Percentiles rank a stretch among this genome's conserved stretches.
These are phyloP conservation scores for Cnidoscolus chayamansa DNA, from an alignment of 441 rosid species.

Conservation along the genomic window DNA sequence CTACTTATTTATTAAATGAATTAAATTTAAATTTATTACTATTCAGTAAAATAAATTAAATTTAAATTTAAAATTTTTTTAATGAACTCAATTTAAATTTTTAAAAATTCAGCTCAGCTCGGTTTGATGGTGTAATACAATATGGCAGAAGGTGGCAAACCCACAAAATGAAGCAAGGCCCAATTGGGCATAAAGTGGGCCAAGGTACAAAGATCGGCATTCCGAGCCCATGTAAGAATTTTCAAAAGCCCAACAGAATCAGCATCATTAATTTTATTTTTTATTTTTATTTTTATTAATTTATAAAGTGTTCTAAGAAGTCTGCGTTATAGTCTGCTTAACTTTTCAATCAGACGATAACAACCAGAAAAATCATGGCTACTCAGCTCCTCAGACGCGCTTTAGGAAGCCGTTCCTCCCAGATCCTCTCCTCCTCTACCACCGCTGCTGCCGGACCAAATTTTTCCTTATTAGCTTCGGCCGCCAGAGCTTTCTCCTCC, in stretches of 20 bases:
- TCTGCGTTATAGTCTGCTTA: conserved; percentile 6
- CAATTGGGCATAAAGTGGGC: background rate
- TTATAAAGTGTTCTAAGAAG: background rate
- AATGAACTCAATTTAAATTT: too few species aligned
- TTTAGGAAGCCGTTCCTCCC: conserved; percentile 42
- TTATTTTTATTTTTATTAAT: too few species aligned
- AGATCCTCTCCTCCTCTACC: conserved; percentile 39
- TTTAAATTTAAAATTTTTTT: too few species aligned
- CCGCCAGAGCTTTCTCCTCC: conserved; percentile 48
- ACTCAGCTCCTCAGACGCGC: conserved; percentile 57
- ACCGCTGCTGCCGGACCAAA: conserved; percentile 17
- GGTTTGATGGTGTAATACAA: too few species aligned
- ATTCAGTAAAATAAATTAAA: too few species aligned
- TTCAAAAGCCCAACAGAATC: background rate
- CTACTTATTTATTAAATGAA: too few species aligned
- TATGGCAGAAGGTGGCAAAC: too few species aligned
- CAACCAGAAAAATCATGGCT: conserved; percentile 45
- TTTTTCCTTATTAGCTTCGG: conserved; percentile 12
- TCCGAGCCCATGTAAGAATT: background rate
- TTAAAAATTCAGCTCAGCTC: too few species aligned
- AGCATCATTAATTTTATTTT: background rate
- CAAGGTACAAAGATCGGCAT: background rate
- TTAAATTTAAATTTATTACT: too few species aligned
- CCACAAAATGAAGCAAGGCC: background rate
- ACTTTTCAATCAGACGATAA: background rate